phyloP scores from a whole-genome alignment of 2,329 filamentous ascomycete species.

The Fusarium acutatum region DNA sequence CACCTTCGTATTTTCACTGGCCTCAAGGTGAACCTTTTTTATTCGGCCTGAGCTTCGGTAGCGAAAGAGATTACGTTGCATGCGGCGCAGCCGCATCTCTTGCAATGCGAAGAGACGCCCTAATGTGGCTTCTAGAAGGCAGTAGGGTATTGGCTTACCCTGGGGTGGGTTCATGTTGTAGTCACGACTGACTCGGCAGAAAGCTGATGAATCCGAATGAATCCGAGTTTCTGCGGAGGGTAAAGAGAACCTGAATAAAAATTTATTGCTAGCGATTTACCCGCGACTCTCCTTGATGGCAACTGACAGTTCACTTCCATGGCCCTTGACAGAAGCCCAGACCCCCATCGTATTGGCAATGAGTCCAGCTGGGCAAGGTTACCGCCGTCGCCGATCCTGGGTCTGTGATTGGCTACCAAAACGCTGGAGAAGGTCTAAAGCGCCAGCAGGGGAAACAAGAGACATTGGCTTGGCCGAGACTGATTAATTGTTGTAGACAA shows the following conservation, averaged over 20 bases:
- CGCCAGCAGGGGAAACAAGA: constrained; percentile 31
- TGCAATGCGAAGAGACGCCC: constrained; percentile 5
- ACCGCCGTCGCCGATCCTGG: constrained; percentile 25
- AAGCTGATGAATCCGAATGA: neutral
- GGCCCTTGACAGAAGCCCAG: constrained; percentile 7
- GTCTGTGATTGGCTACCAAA: constrained; percentile 47
- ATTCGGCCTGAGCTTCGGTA: neutral
- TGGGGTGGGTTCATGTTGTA: neutral
- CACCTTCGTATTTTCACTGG: neutral
- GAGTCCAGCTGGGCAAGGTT: constrained; percentile 45
- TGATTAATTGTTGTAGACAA: neutral
- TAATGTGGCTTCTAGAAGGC: constrained; percentile 37
- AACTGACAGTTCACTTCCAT: neutral
- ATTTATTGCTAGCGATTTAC: neutral
- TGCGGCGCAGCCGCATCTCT: constrained; percentile 34
- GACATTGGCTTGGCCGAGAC: constrained; percentile 29
- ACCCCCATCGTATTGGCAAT: constrained; percentile 1
- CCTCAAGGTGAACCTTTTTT: constrained; percentile 4
- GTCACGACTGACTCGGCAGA: neutral
- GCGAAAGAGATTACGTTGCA: constrained; percentile 37
- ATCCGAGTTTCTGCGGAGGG: neutral
- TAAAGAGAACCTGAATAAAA: neutral
- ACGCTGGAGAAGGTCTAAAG: constrained; percentile 37
- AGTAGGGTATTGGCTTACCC: neutral
- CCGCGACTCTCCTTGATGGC: neutral